Evolutionary conservation across 1,284 basidiomycete species (phyloP).

Genomic region (Ceratorhiza oryzae-sativae): DNA sequence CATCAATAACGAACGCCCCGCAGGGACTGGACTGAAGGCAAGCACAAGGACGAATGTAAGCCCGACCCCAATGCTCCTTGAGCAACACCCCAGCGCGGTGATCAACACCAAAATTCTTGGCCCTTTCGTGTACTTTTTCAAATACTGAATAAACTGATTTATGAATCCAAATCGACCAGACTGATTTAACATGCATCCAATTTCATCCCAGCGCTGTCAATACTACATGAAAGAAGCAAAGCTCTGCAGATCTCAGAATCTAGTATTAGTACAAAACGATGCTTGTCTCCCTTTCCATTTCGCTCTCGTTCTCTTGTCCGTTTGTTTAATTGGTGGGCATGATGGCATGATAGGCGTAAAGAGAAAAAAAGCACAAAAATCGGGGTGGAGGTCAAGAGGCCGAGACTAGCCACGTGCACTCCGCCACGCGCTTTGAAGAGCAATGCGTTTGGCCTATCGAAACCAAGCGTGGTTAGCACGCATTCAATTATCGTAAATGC

Average conservation of each 20-base stretch:
- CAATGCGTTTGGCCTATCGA: conserved; percentile 54
- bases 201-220: conserved; percentile 14
- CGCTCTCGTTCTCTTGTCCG: not conserved
- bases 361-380: not conserved
- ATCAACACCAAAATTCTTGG: not conserved
- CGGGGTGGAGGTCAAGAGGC: not conserved
- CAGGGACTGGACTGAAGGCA: conserved; percentile 37
- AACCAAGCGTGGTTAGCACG: not conserved
- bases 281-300: not conserved
- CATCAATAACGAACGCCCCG: not conserved
- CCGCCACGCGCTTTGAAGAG: conserved; percentile 57
- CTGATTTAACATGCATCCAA: not conserved
- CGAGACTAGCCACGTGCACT: conserved; percentile 43
- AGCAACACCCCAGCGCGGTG: not conserved
- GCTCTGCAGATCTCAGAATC: conserved; percentile 31
- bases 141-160: not conserved
- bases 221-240: conserved; percentile 33
- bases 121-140: not conserved
- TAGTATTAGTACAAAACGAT: conserved; percentile 36
- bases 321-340: conserved; percentile 1
- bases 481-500: not conserved
- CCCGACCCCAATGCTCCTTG: conserved; percentile 4
- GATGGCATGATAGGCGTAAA: conserved; percentile 29
- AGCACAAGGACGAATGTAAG: conserved; percentile 37
- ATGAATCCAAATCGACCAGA: not conserved